Base-by-base conservation (phyloP, 768 basidiomycete species). In the Tubosaeta sp. region DNA sequence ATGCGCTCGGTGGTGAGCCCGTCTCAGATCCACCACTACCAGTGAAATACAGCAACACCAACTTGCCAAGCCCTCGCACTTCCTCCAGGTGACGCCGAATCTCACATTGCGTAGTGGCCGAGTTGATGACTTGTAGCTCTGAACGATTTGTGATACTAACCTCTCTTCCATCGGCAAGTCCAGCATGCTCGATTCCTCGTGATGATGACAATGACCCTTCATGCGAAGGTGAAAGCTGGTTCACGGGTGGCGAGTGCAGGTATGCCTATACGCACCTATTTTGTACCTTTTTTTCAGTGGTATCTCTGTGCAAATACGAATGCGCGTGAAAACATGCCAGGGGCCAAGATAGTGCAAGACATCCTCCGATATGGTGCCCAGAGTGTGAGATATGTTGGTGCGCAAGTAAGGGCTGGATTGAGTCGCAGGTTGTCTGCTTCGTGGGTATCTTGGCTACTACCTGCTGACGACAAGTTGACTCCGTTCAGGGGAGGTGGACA, bases 181-280 rank as follows among this genome's bases (percentile, higher is more conserved):
- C 55, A 32, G n/a, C n/a, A n/a, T n/a, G n/a, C n/a, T n/a, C n/a
- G n/a, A n/a, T n/a, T n/a, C n/a, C n/a, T n/a, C n/a, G 61, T 58
- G 68, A 79, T 12, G 82, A 81, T 26, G 82, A 82, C 1, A 77
- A 76, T 10, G 75, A 74, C 4, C 44, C 51, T 5, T 55, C 53
- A 1, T 38, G 43, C 33, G 77, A 78, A 16, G 72, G 76, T 2
- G 82, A 90, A 60, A 85, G 76, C 58, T 90, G 86, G 79, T 98
- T 91, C 69, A 86, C 95, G 4, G 95, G 95, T n/a, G 95, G 95
- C 0, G 95, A 95, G 67, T 76, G 91, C 64, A 94, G 91, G 94
- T 90, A 32, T 29, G 66, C 47, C 25, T 19, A 38, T n/a, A 45
- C 4, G 22, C n/a, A 44, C 16, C 2, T 12, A n/a, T 17, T 7